Evolutionary conservation across 1,284 basidiomycete species (phyloP), one percentile per base, ranked within the genome.

Genomic region (Moniliophthora roreri): DNA sequence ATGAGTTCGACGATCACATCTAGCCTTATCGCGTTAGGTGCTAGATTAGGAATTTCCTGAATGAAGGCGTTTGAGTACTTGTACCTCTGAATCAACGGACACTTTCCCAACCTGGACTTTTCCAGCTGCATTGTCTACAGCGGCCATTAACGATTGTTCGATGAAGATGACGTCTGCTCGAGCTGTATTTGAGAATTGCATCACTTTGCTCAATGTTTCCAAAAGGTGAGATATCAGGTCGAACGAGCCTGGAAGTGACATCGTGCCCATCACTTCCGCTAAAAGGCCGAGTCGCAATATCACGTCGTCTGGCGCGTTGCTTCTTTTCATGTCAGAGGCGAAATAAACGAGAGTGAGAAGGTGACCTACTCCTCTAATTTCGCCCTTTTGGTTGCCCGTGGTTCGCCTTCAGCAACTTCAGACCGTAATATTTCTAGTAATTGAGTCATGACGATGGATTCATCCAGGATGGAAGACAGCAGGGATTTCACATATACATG

Each of bases 1-100:
- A 96, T 89, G 34, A 95, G 77, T 60, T 95, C 93, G 26, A 96
- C 87, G 23, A 96, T 78, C 1, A 93, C 84, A 58, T 95, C 92
- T 52, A 95, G 63, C 16, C 87, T 76, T 52, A 91, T 75, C 0
- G 78, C 73, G 49, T 74, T 79, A 0, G 83, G 73, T 2, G 74
- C 63, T 41, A 78, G 60, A 63, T 77, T 79, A 0, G 77, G 77
- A 4, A 69, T 63, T 40, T 80, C 78, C 74, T 81, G 52, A 1
- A 52, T 36, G 24, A 49, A 37, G 24, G 16, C 26, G 15, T n/a
- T 16, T 21, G n/a, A 11, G 16, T 51, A 65, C 58, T 37, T 15
- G 9, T 11, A 50, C 28, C 20, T 15, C 10, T 7, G n/a, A 37
- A 24, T 18, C 11, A 11, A 23, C 36, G 20, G 7, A 40, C 15